Conservation (phyloP, 2,329 filamentous ascomycete species). For the Colletotrichum ledebouriae region DNA sequence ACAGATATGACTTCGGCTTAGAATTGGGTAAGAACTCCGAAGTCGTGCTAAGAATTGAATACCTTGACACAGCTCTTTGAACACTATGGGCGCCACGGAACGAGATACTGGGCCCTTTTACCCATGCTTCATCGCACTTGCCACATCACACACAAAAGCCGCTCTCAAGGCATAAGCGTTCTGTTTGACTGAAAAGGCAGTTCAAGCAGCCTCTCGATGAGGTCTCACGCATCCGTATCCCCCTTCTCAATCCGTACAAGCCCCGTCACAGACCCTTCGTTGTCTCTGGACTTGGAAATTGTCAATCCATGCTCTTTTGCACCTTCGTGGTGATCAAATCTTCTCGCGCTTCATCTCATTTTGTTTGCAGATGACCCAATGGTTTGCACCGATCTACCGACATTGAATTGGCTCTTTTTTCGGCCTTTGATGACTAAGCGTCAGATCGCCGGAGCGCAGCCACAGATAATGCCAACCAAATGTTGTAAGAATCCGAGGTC, state of each 20-base stretch:
- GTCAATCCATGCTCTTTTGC: not conserved
- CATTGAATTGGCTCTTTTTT: not conserved
- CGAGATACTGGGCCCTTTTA: too few species aligned
- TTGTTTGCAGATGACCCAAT: constrained; percentile 6
- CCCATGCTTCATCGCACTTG: too few species aligned
- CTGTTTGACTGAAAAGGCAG: too few species aligned
- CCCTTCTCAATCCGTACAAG: not conserved
- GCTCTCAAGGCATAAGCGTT: too few species aligned
- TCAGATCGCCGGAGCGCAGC: constrained; percentile 45
- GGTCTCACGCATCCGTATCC: too few species aligned
- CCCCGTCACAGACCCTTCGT: not conserved
- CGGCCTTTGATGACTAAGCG: not conserved
- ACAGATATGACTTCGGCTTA: too few species aligned
- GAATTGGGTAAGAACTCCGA: too few species aligned
- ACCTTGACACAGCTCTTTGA: too few species aligned
- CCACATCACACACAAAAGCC: too few species aligned
- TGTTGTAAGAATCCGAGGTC: constrained; percentile 56
- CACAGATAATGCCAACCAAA: constrained; percentile 60
- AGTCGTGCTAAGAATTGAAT: too few species aligned
- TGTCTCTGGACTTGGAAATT: not conserved
- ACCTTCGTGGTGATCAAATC: not conserved
- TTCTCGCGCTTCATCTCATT: not conserved
- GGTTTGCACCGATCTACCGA: constrained; percentile 7
- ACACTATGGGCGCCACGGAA: too few species aligned
- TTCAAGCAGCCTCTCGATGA: too few species aligned